Conservation (phyloP, 208 protist species). For the Endotrypanum monterogeii region DNA sequence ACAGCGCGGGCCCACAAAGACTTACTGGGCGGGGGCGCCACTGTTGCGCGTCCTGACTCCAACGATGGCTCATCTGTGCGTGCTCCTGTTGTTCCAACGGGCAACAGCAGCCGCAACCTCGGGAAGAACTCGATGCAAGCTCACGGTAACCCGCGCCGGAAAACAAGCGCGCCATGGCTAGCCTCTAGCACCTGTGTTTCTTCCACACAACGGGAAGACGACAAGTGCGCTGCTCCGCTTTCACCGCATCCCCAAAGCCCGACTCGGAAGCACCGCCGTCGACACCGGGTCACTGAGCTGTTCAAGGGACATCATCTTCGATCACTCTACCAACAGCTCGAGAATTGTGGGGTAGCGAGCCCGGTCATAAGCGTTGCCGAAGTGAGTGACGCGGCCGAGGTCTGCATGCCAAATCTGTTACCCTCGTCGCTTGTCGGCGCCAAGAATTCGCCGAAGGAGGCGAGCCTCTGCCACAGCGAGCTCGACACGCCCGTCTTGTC, state of each 20-base stretch:
- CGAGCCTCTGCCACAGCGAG: neutral
- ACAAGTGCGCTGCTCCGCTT: neutral
- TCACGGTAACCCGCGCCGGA: neutral
- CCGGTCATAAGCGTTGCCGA: slow-evolving; percentile 34
- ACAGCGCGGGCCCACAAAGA: neutral
- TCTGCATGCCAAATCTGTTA: neutral
- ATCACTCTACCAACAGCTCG: slow-evolving; percentile 29
- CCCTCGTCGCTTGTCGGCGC: neutral
- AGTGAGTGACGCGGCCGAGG: slow-evolving; percentile 14
- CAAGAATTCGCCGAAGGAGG: slow-evolving; percentile 2
- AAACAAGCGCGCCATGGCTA: neutral
- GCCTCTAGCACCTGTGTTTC: neutral
- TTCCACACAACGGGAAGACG: neutral
- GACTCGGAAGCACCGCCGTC: slow-evolving; percentile 1
- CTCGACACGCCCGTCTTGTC: neutral
- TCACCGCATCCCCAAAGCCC: neutral
- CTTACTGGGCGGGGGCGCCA: neutral
- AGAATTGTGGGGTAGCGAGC: slow-evolving; percentile 27
- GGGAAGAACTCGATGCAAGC: neutral
- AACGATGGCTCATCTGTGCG: neutral
- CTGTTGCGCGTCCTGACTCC: neutral
- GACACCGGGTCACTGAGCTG: slow-evolving; percentile 14
- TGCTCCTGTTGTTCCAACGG: neutral
- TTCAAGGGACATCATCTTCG: slow-evolving; percentile 30
- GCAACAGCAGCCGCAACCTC: slow-evolving; percentile 5